Conservation (phyloP, 2,329 filamentous ascomycete genomes). For the Corinectria fuckeliana region DNA sequence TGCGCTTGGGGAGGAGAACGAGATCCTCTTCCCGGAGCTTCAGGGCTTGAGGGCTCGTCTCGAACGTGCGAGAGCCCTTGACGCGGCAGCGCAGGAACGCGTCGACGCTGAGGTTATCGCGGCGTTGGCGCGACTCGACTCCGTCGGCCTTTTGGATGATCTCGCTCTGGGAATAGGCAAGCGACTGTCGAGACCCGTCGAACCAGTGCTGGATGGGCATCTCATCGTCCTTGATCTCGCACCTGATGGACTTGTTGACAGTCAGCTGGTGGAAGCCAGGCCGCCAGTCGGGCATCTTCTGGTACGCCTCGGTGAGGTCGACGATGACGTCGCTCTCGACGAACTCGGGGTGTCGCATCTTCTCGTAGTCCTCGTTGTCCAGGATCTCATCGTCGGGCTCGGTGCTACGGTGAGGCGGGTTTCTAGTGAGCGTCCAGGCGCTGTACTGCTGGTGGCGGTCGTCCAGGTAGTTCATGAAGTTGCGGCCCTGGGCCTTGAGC, state of each 20-base stretch:
- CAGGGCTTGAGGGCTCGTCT: conserved; percentile 41
- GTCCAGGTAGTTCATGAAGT: conserved; percentile 42
- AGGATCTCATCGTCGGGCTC: conserved; percentile 44
- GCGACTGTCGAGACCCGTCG: conserved; percentile 37
- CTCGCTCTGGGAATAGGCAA: conserved; percentile 44
- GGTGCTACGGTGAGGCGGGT: conserved; percentile 39
- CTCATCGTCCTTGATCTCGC: conserved; percentile 42
- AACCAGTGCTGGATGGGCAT: conserved; percentile 49
- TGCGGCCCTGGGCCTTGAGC: conserved; percentile 42
- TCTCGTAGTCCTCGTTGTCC: conserved; percentile 38
- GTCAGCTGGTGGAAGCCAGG: conserved; percentile 42
- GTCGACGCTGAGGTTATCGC: conserved; percentile 45
- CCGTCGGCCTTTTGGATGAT: conserved; percentile 46
- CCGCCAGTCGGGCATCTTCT: conserved; percentile 48
- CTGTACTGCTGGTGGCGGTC: conserved; percentile 50
- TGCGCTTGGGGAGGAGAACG: conserved; percentile 48
- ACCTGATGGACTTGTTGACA: conserved; percentile 40
- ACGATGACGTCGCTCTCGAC: conserved; percentile 53
- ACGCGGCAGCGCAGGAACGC: conserved; percentile 43
- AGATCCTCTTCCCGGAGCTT: conserved; percentile 39
- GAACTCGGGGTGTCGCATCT: conserved; percentile 48
- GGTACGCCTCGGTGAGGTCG: conserved; percentile 49
- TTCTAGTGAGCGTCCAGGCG: conserved; percentile 50
- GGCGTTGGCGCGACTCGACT: conserved; percentile 45
- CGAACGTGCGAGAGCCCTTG: conserved; percentile 45